phyloP scores from a whole-genome alignment of 169 alveolate genomes.

The Plasmodium adleri region DNA sequence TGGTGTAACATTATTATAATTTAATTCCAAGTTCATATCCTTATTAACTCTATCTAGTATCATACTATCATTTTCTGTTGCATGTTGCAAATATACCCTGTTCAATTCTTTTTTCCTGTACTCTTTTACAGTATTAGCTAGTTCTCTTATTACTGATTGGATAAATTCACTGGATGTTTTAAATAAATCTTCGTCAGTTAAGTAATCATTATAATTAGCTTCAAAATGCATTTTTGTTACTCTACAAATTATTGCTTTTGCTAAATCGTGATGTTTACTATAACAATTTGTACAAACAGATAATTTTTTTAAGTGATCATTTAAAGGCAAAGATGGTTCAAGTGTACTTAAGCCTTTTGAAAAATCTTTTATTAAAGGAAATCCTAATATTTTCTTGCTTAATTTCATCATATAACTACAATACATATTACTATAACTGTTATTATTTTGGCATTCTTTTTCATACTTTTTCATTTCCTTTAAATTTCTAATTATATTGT shows the following conservation, averaged over 20 bases:
- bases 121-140: slow-evolving; percentile 64
- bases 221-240: slow-evolving; percentile 73
- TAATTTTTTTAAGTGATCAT: slow-evolving; percentile 54
- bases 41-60: not conserved
- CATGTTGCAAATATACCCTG: slow-evolving; percentile 17
- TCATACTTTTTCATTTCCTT: slow-evolving; percentile 23
- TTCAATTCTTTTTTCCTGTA: slow-evolving; percentile 58
- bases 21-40: slow-evolving; percentile 1
- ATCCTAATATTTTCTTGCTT: slow-evolving; percentile 53
- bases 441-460: not conserved
- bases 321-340: slow-evolving; percentile 69
- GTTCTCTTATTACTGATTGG: slow-evolving; percentile 63
- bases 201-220: slow-evolving; percentile 56
- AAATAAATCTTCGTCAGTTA: slow-evolving; percentile 53
- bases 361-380: slow-evolving; percentile 69
- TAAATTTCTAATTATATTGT: slow-evolving; percentile 35
- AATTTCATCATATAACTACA: slow-evolving; percentile 68
- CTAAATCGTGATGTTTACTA: slow-evolving; percentile 55
- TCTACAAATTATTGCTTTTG: slow-evolving; percentile 73
- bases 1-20: slow-evolving; percentile 16
- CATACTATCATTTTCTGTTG: not conserved
- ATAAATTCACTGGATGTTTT: slow-evolving; percentile 65
- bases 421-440: slow-evolving; percentile 7
- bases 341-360: slow-evolving; percentile 68
- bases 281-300: slow-evolving; percentile 67